phyloP scores from a whole-genome alignment of 2,329 filamentous ascomycete genomes.

The Monilinia fructicola region DNA sequence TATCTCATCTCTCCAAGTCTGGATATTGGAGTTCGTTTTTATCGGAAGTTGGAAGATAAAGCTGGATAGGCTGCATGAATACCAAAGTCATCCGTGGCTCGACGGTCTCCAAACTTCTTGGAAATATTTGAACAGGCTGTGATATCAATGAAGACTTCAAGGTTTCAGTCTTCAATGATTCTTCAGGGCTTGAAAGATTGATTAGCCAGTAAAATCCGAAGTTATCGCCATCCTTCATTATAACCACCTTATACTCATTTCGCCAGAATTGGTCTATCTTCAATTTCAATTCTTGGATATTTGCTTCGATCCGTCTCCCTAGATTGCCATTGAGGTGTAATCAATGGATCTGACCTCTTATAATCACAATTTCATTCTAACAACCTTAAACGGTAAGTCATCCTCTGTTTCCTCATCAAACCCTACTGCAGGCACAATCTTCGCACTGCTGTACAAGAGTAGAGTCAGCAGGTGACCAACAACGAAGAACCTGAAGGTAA shows the following conservation, averaged over 20 bases:
- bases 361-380: constrained; percentile 8
- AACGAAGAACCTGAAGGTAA: neutral
- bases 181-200: too few relatives aligned
- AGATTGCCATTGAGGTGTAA: neutral
- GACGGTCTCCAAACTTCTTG: neutral
- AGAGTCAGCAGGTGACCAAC: neutral
- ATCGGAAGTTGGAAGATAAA: neutral
- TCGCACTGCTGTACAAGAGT: neutral
- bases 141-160: neutral
- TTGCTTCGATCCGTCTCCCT: neutral
- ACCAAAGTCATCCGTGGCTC: neutral
- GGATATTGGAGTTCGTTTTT: neutral
- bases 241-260: neutral
- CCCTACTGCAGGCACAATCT: constrained; percentile 2
- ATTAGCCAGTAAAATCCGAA: too few relatives aligned
- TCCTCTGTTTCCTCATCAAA: constrained; percentile 15
- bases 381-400: constrained; percentile 21
- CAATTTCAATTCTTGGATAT: neutral
- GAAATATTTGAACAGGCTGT: neutral
- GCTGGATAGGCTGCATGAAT: neutral
- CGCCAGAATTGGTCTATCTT: neutral
- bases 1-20: neutral
- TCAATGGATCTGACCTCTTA: neutral
- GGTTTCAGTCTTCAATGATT: too few relatives aligned
- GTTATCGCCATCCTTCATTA: neutral